These are phyloP conservation scores for Phyllostachys edulis DNA, from an alignment of 176 grass and related monocot species.

Conservation along the genomic window DNA sequence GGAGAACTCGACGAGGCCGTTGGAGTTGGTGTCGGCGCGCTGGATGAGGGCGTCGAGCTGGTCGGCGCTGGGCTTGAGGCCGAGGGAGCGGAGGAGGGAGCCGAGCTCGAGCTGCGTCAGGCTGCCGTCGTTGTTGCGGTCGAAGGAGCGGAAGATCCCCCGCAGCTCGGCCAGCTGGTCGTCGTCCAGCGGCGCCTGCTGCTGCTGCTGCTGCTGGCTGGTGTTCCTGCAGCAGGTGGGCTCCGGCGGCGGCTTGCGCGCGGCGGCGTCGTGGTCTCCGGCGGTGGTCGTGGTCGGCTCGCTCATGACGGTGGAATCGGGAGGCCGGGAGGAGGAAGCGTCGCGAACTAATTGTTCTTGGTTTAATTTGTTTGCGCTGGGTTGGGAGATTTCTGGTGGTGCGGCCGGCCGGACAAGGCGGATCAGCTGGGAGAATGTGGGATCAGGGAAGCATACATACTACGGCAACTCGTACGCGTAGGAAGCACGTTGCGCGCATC, in stretches of 20 bases:
- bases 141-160: slow-evolving; percentile 89
- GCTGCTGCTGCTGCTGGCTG: slow-evolving; percentile 14
- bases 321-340: slow-evolving; percentile 12
- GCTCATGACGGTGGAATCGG: too few relatives aligned
- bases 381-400: slow-evolving; percentile 14
- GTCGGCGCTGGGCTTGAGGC: slow-evolving; percentile 63
- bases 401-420: slow-evolving; percentile 32
- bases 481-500: too few relatives aligned
- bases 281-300: not conserved
- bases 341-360: not conserved
- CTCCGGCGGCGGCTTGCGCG: slow-evolving; percentile 24
- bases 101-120: slow-evolving; percentile 92
- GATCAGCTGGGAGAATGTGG: not conserved
- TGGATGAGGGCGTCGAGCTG: slow-evolving; percentile 76
- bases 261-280: slow-evolving; percentile 15
- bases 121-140: slow-evolving; percentile 86
- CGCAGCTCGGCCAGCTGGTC: slow-evolving; percentile 73
- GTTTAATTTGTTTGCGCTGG: not conserved
- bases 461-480: too few relatives aligned
- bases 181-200: slow-evolving; percentile 39
- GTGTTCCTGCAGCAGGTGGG: not conserved
- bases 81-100: slow-evolving; percentile 79
- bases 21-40: slow-evolving; percentile 74
- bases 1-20: slow-evolving; percentile 92
- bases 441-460: too few relatives aligned